phyloP scores from a whole-genome alignment of 108 stramenopile genomes.

The Aureococcus anophagefferens region DNA sequence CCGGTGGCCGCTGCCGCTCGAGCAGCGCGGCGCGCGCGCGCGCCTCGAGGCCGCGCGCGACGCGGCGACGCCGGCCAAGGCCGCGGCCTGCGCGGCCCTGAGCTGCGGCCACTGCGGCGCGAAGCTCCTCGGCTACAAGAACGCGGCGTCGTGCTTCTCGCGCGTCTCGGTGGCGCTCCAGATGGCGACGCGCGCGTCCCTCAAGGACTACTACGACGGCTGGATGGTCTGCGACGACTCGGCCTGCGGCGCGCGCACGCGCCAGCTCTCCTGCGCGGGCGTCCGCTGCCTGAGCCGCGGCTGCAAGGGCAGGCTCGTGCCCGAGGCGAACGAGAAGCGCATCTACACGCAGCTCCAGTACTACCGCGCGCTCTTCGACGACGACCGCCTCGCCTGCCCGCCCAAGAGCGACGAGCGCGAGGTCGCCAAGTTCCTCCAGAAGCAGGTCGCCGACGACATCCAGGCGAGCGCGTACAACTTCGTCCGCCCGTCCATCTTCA shows the following conservation, averaged over 20 bases:
- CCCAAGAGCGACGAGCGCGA: background rate
- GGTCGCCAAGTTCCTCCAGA: background rate
- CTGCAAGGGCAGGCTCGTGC: conserved; percentile 28
- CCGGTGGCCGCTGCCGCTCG: conserved; percentile 18
- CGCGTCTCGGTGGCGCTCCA: conserved; percentile 31
- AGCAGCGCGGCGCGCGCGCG: conserved; percentile 11
- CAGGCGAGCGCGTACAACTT: background rate
- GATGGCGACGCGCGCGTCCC: conserved; percentile 26
- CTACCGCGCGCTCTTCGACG: conserved; percentile 44
- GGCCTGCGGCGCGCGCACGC: conserved; percentile 22
- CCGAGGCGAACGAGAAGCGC: conserved; percentile 33
- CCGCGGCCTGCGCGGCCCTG: background rate
- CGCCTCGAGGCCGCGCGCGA: conserved; percentile 2
- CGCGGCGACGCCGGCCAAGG: background rate
- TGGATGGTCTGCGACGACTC: conserved; percentile 43
- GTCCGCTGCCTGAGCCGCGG: conserved; percentile 23
- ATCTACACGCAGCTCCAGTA: conserved; percentile 48
- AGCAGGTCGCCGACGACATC: background rate
- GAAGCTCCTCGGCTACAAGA: conserved; percentile 22
- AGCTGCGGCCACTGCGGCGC: background rate
- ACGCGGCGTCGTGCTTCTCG: conserved; percentile 39
- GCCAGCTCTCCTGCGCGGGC: conserved; percentile 41
- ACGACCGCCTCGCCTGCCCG: conserved; percentile 25
- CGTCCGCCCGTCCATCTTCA: background rate
- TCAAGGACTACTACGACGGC: conserved; percentile 39